Percentiles rank a stretch among this genome's conserved stretches.
phyloP scores from a whole-genome alignment of 2,329 filamentous ascomycete species.

The Aspergillus sp. region DNA sequence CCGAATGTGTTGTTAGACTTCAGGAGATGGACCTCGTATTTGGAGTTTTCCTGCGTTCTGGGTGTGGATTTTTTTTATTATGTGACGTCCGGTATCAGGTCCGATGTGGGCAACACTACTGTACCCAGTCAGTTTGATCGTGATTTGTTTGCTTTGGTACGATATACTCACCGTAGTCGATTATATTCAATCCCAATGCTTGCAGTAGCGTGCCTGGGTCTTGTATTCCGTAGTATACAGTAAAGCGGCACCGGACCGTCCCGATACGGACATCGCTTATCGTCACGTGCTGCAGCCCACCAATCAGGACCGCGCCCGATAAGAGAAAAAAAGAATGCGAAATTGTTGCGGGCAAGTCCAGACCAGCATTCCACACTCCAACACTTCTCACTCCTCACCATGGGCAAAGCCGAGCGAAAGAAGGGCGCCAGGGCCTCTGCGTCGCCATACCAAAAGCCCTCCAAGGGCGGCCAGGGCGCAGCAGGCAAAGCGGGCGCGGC shows the following conservation, averaged over 20 bases:
- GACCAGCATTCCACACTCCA: not conserved
- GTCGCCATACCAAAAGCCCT: slow-evolving; percentile 42
- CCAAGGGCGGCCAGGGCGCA: not conserved
- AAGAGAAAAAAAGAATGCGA: not conserved
- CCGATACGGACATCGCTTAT: not conserved
- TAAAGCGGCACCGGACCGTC: not conserved
- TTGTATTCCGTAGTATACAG: not conserved
- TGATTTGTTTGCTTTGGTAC: no score
- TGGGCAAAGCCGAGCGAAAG: slow-evolving; percentile 55
- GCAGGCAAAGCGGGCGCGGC: slow-evolving; percentile 60
- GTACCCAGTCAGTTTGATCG: no score
- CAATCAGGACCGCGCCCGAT: not conserved
- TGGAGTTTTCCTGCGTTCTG: no score
- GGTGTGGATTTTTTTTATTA: no score
- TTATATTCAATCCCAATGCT: no score
- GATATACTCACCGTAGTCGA: no score
- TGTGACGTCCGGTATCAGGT: no score
- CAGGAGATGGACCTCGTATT: no score
- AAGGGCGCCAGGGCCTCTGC: slow-evolving; percentile 53
- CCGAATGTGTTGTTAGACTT: no score
- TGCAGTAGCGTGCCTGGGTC: no score
- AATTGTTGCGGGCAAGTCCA: not conserved
- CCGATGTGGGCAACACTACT: no score
- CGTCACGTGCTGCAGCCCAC: not conserved
- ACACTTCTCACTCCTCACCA: slow-evolving; percentile 26